A percentile compares a stretch with the other conserved stretches of the same genome.
phyloP scores from a whole-genome alignment of 768 basidiomycete genomes.

The Saitozyma podzolica region DNA sequence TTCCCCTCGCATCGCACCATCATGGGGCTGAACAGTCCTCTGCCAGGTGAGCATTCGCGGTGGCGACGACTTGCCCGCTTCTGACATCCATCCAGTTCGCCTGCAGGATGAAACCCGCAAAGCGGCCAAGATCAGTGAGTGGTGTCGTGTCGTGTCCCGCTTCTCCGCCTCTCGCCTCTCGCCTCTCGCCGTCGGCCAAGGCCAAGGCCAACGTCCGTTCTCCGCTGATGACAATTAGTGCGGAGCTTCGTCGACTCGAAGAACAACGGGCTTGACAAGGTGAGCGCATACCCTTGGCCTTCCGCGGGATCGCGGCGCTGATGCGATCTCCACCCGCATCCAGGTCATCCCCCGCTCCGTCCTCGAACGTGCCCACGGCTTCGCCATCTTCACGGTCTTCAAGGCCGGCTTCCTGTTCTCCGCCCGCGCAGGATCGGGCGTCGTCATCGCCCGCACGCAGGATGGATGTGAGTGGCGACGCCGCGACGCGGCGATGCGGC shows the following conservation, averaged over 20 bases:
- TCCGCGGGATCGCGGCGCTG: not conserved
- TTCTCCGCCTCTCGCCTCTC: not conserved
- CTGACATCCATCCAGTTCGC: slow-evolving; percentile 50
- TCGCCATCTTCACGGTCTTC: slow-evolving; percentile 60
- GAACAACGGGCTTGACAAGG: slow-evolving; percentile 83
- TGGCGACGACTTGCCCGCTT: not conserved
- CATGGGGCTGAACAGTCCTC: slow-evolving; percentile 20
- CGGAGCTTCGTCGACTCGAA: slow-evolving; percentile 76
- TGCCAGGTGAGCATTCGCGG: slow-evolving; percentile 5
- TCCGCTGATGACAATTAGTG: slow-evolving; percentile 57
- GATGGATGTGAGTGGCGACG: slow-evolving; percentile 68
- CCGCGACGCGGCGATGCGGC: no score
- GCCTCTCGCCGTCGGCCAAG: not conserved
- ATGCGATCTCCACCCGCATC: not conserved
- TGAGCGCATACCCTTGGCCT: slow-evolving; percentile 32
- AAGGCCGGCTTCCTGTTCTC: slow-evolving; percentile 65
- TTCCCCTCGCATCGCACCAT: not conserved
- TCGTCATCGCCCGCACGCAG: slow-evolving; percentile 80
- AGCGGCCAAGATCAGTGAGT: slow-evolving; percentile 77
- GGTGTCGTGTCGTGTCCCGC: not conserved
- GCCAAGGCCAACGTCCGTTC: not conserved
- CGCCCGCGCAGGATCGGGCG: slow-evolving; percentile 77
- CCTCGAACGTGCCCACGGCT: slow-evolving; percentile 66
- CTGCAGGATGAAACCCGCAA: slow-evolving; percentile 82
- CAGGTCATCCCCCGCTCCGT: slow-evolving; percentile 63